phyloP scores from a whole-genome alignment of 805 yeast genomes.

The Lipomyces starkeyi region DNA sequence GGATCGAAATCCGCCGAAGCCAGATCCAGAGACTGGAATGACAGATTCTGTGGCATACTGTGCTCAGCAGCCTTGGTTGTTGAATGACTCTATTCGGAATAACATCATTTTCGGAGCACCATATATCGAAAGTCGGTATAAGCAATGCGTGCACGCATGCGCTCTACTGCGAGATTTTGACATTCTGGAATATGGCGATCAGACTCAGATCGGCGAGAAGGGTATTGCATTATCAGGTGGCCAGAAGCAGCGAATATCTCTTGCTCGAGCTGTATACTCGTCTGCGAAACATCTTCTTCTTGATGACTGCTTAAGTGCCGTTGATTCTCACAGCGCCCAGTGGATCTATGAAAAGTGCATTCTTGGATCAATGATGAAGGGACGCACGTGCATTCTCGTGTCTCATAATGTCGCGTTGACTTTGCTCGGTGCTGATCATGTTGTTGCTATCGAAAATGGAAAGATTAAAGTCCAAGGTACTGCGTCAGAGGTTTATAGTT shows the following conservation, averaged over 20 bases:
- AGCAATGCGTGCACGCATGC: conserved; percentile 84
- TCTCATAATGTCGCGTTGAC: conserved; percentile 94
- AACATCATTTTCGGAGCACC: conserved; percentile 81
- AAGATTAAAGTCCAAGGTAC: conserved; percentile 75
- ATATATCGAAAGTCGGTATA: conserved; percentile 74
- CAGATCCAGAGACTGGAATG: conserved; percentile 76
- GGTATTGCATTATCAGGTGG: conserved; percentile 98
- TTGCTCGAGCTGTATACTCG: conserved; percentile 93
- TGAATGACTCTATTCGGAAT: conserved; percentile 85
- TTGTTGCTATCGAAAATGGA: conserved; percentile 86
- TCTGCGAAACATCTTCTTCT: conserved; percentile 78
- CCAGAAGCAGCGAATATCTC: conserved; percentile 93
- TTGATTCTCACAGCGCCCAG: conserved; percentile 94
- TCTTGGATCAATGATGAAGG: conserved; percentile 81
- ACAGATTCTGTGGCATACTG: conserved; percentile 95
- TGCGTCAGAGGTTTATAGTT: conserved; percentile 65
- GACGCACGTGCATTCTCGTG: conserved; percentile 87
- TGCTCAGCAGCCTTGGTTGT: conserved; percentile 91
- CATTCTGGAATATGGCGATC: conserved; percentile 86
- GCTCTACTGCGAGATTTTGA: conserved; percentile 85
- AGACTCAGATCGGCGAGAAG: conserved; percentile 95
- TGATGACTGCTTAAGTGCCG: conserved; percentile 96
- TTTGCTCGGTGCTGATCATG: conserved; percentile 77
- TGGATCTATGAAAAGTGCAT: conserved; percentile 93
- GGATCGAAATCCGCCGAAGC: conserved; percentile 67